A percentile compares a stretch with the other conserved stretches of the same genome.
Conservation (phyloP, 345 rosid genomes). For the Lenwebbia sp. region DNA sequence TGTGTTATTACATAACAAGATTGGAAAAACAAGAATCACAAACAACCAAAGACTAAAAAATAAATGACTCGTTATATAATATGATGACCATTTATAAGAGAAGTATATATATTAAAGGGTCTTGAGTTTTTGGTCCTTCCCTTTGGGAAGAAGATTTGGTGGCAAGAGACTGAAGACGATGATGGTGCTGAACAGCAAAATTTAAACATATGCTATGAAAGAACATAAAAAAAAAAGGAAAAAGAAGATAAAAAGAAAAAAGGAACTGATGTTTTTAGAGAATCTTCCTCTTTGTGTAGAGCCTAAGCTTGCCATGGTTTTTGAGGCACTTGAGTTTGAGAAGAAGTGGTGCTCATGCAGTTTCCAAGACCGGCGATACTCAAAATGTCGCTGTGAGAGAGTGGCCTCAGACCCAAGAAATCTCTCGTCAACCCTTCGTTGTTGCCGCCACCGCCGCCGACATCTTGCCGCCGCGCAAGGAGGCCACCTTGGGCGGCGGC, state of each 20-base stretch:
- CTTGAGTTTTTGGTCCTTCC: constrained; percentile 21
- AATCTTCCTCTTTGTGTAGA: not conserved
- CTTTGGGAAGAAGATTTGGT: constrained; percentile 23
- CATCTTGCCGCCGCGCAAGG: not conserved
- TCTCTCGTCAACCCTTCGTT: constrained; percentile 71
- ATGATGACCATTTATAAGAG: not conserved
- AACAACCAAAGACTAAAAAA: not conserved
- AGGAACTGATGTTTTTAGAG: not conserved
- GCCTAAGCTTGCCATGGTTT: constrained; percentile 59
- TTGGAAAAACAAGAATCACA: not conserved
- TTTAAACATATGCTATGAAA: not conserved
- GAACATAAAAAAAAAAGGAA: not conserved
- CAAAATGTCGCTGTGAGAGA: constrained; percentile 66
- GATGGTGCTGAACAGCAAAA: not conserved
- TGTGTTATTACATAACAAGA: not conserved
- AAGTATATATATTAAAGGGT: not conserved
- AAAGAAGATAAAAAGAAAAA: not conserved
- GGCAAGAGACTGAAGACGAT: not conserved
- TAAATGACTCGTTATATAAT: not conserved
- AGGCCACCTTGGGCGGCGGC: not conserved
- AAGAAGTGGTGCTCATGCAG: constrained; percentile 32
- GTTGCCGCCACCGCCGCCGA: constrained; percentile 4
- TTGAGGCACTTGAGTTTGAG: constrained; percentile 21
- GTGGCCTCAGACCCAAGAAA: constrained; percentile 68
- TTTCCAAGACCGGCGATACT: constrained; percentile 54